Percentiles rank a stretch among this genome's conserved stretches.
These are phyloP conservation scores for Silybum marianum DNA, from an alignment of 129 eudicot species.

Conservation along the genomic window DNA sequence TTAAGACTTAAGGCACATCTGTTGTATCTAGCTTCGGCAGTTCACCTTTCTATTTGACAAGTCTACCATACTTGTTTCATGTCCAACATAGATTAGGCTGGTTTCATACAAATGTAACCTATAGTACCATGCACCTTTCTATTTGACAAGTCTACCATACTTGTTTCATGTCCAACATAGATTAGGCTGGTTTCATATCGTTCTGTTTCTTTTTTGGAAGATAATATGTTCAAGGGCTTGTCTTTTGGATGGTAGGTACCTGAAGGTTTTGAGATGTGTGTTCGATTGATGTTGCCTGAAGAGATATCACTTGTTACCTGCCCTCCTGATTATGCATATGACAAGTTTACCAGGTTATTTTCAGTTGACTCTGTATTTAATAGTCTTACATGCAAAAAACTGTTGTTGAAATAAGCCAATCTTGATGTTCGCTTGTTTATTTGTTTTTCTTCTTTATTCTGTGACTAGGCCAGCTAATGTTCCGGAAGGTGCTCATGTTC, in stretches of 20 bases:
- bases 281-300: constrained; percentile 91
- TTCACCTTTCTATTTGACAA: background rate
- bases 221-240: background rate
- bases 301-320: constrained; percentile 94
- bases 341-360: constrained; percentile 83
- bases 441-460: constrained; percentile 9
- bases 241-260: constrained; percentile 64
- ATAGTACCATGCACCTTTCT: no score
- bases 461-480: constrained; percentile 78
- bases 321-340: constrained; percentile 99
- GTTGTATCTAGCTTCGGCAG: background rate
- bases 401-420: constrained; percentile 4
- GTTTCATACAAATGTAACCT: no score
- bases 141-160: background rate
- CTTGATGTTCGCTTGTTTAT: constrained; percentile 17
- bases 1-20: background rate
- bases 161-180: background rate
- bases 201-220: background rate
- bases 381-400: constrained; percentile 6
- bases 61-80: background rate
- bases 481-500: constrained; percentile 88
- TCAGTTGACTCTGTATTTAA: constrained; percentile 14
- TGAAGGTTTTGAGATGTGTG: constrained; percentile 98
- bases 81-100: background rate
- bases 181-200: background rate